Conservation (phyloP, 2,329 filamentous ascomycete genomes). For the Alternaria novae-zelandiae region DNA sequence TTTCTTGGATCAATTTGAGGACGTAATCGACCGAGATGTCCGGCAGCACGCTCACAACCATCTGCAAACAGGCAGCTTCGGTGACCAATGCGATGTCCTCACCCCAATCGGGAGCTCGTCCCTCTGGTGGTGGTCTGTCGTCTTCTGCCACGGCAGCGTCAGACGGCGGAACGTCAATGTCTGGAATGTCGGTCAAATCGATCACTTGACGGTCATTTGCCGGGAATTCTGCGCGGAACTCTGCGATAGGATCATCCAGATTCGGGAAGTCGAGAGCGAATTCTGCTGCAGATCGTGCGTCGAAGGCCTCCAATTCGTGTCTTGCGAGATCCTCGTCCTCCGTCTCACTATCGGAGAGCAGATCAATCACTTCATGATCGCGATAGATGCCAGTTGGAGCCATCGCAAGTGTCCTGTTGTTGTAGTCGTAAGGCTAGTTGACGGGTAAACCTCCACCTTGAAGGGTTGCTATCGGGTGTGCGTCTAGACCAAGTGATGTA, state of each 20-base stretch:
- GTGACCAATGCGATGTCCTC: slow-evolving; percentile 15
- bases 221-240: neutral
- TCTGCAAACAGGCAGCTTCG: slow-evolving; percentile 37
- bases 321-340: slow-evolving; percentile 7
- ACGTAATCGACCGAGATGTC: slow-evolving; percentile 44
- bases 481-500: neutral
- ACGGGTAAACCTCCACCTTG: neutral
- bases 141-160: neutral
- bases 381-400: slow-evolving; percentile 3
- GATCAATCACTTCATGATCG: slow-evolving; percentile 24
- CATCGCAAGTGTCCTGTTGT: slow-evolving; percentile 10
- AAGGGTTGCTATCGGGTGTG: neutral
- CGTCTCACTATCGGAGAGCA: slow-evolving; percentile 32
- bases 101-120: neutral
- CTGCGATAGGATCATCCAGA: slow-evolving; percentile 5
- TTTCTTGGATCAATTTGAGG: slow-evolving; percentile 31
- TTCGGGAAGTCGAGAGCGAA: slow-evolving; percentile 4
- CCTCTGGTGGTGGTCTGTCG: neutral
- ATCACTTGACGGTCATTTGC: slow-evolving; percentile 14
- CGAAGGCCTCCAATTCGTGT: slow-evolving; percentile 6
- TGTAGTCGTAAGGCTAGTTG: neutral
- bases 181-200: slow-evolving; percentile 33
- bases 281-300: slow-evolving; percentile 6
- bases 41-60: slow-evolving; percentile 43
- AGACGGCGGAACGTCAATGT: slow-evolving; percentile 29